phyloP scores from a whole-genome alignment of 768 basidiomycete genomes.

The Paxillus rubicundulus region DNA sequence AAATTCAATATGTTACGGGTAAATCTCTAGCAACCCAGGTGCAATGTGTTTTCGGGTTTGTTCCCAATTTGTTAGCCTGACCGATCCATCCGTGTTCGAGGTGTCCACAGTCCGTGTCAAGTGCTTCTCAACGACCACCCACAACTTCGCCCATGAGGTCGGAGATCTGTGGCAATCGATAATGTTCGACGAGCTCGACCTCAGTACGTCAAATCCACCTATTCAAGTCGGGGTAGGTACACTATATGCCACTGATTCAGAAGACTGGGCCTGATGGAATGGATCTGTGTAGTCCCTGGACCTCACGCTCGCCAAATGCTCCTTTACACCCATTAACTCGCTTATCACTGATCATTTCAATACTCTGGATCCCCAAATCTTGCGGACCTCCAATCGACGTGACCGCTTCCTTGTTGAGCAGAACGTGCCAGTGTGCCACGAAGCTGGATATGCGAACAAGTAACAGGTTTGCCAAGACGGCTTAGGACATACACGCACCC shows the following conservation, averaged over 20 bases:
- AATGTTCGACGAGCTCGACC: conserved; percentile 24
- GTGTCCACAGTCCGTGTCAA: too few species aligned
- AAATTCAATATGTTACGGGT: too few species aligned
- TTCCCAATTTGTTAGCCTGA: too few species aligned
- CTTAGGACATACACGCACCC: neutral
- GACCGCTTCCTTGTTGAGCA: conserved; percentile 24
- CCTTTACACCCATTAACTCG: conserved; percentile 32
- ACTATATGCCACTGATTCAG: neutral
- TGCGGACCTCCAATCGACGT: conserved; percentile 38
- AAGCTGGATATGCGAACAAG: conserved; percentile 21
- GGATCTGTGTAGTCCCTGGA: conserved; percentile 28
- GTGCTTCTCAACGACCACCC: conserved; percentile 27
- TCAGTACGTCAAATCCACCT: conserved; percentile 23
- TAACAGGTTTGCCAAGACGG: conserved; percentile 15
- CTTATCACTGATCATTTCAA: conserved; percentile 39
- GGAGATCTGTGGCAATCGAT: conserved; percentile 28
- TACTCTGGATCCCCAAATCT: conserved; percentile 19
- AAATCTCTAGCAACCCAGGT: too few species aligned
- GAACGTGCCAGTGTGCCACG: neutral
- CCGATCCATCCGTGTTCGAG: too few species aligned
- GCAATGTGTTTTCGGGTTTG: too few species aligned
- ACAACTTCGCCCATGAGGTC: conserved; percentile 29
- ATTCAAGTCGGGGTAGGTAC: conserved; percentile 31
- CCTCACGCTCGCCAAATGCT: conserved; percentile 23
- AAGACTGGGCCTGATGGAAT: neutral